Conservation (phyloP, 129 eudicot genomes). For the Artemisia annua region DNA sequence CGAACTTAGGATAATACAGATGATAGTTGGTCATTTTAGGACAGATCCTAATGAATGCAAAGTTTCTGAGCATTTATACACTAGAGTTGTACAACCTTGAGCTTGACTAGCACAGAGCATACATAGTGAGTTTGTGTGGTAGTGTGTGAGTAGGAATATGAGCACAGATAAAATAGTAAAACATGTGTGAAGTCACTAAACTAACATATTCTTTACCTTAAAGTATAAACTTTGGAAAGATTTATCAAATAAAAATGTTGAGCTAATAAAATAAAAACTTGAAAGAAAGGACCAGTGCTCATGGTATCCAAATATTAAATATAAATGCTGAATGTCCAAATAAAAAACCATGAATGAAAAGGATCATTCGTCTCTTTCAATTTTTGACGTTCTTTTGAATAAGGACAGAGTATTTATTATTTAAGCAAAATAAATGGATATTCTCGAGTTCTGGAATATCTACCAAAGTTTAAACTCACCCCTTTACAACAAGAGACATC, state of each 20-base stretch:
- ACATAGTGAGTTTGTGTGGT: background rate
- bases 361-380: too few relatives aligned
- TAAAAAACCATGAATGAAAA: too few relatives aligned
- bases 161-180: slow-evolving; percentile 8
- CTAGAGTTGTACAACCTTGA: background rate
- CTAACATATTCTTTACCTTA: background rate
- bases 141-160: background rate
- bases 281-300: too few relatives aligned
- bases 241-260: background rate
- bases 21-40: background rate
- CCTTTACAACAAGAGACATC: too few relatives aligned
- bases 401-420: too few relatives aligned
- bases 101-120: slow-evolving; percentile 9
- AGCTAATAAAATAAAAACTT: too few relatives aligned
- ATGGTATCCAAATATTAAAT: too few relatives aligned
- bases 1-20: background rate
- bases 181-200: background rate
- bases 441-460: too few relatives aligned
- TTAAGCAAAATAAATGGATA: too few relatives aligned
- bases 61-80: background rate
- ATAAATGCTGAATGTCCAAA: too few relatives aligned
- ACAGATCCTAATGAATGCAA: background rate
- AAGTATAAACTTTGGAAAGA: slow-evolving; percentile 2
- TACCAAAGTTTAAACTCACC: too few relatives aligned
- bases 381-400: too few relatives aligned